Evolutionary conservation across 345 rosid species (phyloP).

Genomic region (Ceriops tagal): DNA sequence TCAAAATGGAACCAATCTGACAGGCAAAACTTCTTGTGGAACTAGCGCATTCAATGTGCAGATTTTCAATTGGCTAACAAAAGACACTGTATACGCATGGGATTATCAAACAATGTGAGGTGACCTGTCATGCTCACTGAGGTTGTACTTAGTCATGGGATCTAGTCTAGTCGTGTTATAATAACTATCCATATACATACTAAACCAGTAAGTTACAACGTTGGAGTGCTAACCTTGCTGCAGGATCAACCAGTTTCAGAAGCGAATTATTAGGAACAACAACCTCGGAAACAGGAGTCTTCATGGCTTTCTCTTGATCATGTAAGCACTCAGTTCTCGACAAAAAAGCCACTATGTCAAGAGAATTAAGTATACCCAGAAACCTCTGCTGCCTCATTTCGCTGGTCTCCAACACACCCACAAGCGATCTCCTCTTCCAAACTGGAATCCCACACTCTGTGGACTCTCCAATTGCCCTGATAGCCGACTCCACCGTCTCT

Average conservation of each 20-base stretch:
- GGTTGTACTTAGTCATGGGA: no score
- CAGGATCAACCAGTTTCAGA: constrained; percentile 89
- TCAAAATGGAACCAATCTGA: no score
- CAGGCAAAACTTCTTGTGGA: no score
- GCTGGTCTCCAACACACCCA: constrained; percentile 53
- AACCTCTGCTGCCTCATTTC: constrained; percentile 81
- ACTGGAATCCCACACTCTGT: constrained; percentile 92
- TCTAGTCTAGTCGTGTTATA: no score
- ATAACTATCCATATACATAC: background rate
- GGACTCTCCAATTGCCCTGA: constrained; percentile 75
- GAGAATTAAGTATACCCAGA: constrained; percentile 80
- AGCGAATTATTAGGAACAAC: constrained; percentile 53
- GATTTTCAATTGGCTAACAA: no score
- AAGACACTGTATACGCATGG: no score
- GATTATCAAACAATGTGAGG: no score
- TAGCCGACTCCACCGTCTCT: constrained; percentile 82
- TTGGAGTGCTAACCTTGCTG: constrained; percentile 53
- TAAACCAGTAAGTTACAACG: background rate
- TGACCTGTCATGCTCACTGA: no score
- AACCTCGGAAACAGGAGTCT: constrained; percentile 75
- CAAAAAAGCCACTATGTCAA: constrained; percentile 74
- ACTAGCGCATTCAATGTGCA: no score
- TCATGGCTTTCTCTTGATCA: constrained; percentile 78
- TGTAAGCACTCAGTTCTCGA: constrained; percentile 69
- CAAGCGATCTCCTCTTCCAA: constrained; percentile 65